phyloP scores from a whole-genome alignment of 1,284 basidiomycete genomes.

The Cutaneotrichosporon sp. region DNA sequence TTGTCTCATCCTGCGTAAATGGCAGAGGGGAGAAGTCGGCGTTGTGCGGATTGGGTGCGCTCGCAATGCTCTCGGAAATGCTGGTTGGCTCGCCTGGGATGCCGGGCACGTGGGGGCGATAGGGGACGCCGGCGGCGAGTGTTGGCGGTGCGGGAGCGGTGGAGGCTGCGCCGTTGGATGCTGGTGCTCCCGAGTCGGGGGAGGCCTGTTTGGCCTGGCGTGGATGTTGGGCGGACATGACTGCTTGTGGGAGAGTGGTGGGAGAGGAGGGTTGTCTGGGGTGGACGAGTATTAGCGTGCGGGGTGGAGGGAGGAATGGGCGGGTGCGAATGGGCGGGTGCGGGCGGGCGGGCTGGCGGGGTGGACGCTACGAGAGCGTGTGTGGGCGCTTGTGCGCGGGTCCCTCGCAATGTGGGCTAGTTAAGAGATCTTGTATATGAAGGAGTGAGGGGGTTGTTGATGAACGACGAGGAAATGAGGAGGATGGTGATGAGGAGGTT shows the following conservation, averaged over 20 bases:
- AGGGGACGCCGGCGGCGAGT: conserved; percentile 7
- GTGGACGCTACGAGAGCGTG: neutral
- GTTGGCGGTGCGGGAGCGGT: neutral
- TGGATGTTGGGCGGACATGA: neutral
- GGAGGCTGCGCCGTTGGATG: conserved; percentile 14
- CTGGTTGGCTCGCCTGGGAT: conserved; percentile 25
- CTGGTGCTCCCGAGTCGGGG: conserved; percentile 30
- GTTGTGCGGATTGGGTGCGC: conserved; percentile 38
- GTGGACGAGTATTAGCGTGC: neutral
- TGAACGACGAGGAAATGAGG: no score
- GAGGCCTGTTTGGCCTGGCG: conserved; percentile 6
- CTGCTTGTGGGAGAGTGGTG: neutral
- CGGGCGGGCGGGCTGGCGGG: neutral
- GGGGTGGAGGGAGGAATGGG: no score
- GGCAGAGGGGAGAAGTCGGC: conserved; percentile 39
- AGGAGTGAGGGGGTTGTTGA: neutral
- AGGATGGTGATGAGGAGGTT: neutral
- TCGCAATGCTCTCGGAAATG: conserved; percentile 39
- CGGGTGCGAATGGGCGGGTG: no score
- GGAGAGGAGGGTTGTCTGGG: neutral
- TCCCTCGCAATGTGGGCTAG: no score
- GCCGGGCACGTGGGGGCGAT: conserved; percentile 16
- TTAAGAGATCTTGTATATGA: no score
- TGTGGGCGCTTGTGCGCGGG: no score
- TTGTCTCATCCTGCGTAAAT: conserved; percentile 27